These are phyloP conservation scores for Melanogaster broomeanus DNA, from an alignment of 768 basidiomycete genomes.

Conservation along the genomic window DNA sequence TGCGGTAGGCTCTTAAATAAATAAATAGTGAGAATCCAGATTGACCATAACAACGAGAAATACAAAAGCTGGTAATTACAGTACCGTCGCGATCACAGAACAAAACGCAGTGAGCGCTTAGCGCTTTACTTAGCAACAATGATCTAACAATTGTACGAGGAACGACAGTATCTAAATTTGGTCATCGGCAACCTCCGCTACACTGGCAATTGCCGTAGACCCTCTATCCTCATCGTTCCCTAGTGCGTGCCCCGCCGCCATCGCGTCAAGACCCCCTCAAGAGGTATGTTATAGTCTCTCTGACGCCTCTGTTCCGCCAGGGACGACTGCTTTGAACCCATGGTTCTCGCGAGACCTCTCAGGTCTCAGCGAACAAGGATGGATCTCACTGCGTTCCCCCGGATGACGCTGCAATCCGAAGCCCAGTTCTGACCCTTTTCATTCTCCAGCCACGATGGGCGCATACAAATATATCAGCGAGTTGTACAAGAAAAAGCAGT, in stretches of 20 bases:
- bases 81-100: background rate
- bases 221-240: conserved; percentile 1
- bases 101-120: background rate
- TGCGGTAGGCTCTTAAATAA: background rate
- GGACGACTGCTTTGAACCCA: background rate
- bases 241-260: conserved; percentile 3
- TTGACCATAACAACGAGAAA: background rate
- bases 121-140: conserved; percentile 12
- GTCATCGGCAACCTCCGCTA: conserved; percentile 27
- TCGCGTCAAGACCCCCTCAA: conserved; percentile 24
- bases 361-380: conserved; percentile 16
- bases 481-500: conserved; percentile 98
- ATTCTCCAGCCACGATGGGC: conserved; percentile 65
- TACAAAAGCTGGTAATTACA: conserved; percentile 3
- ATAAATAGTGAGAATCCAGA: background rate
- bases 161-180: conserved; percentile 8
- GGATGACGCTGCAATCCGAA: conserved; percentile 11
- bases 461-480: conserved; percentile 97
- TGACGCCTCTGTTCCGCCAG: background rate
- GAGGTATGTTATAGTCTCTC: conserved; percentile 27
- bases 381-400: conserved; percentile 19
- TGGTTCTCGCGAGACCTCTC: background rate
- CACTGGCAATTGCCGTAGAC: conserved; percentile 19
- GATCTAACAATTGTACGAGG: no score
- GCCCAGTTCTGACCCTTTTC: conserved; percentile 21